These are phyloP conservation scores for Loxodes magnus DNA, from an alignment of 73 alveolate genomes.

Conservation along the genomic window DNA sequence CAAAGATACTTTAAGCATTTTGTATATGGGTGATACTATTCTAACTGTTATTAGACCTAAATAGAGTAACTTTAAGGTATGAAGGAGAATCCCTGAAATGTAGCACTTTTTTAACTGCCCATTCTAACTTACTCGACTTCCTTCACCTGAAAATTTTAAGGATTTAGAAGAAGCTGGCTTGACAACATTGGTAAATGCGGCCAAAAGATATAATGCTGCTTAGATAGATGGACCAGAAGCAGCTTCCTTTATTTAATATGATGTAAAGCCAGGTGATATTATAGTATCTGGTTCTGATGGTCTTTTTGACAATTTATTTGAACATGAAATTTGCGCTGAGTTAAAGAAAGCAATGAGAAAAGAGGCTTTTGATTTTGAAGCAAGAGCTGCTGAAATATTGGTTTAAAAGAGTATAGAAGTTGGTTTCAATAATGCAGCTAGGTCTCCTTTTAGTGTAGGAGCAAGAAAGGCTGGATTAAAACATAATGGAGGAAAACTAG, in stretches of 20 bases:
- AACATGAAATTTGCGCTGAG: conserved; percentile 36
- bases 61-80: conserved; percentile 13
- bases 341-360: no score
- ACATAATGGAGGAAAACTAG: no score
- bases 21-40: conserved; percentile 45
- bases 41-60: conserved; percentile 17
- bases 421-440: no score
- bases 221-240: conserved; percentile 24
- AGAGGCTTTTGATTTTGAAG: no score
- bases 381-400: no score
- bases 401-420: no score
- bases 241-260: not conserved
- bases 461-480: no score
- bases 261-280: conserved; percentile 26
- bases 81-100: conserved; percentile 24
- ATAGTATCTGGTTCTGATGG: conserved; percentile 40
- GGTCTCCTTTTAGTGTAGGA: no score
- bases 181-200: conserved; percentile 6
- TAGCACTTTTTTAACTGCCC: conserved; percentile 49
- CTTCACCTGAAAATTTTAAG: conserved; percentile 12
- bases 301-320: conserved; percentile 30
- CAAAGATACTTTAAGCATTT: conserved; percentile 7
- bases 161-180: conserved; percentile 6
- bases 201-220: conserved; percentile 8
- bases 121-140: conserved; percentile 31